Evolutionary conservation across 139 green algal species (phyloP).

Genomic region (Coelastrella sp.): DNA sequence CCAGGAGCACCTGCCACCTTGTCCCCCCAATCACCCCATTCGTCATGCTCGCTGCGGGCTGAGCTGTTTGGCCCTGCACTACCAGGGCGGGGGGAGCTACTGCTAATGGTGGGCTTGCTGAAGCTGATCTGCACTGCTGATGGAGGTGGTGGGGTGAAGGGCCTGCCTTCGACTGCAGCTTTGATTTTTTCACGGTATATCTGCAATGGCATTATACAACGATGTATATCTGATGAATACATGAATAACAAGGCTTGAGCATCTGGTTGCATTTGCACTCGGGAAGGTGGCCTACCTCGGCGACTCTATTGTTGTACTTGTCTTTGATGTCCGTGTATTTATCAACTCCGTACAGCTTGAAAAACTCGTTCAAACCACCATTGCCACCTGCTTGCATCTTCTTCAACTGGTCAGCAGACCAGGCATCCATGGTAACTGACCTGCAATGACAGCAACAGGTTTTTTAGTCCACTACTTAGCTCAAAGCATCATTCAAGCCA

Average conservation of each 20-base stretch:
- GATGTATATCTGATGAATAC: neutral
- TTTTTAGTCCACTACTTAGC: neutral
- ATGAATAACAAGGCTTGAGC: neutral
- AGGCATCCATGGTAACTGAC: constrained; percentile 98
- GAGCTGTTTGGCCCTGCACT: constrained; percentile 13
- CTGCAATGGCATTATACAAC: constrained; percentile 51
- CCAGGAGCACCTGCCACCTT: neutral
- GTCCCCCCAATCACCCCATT: constrained; percentile 88
- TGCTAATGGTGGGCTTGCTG: constrained; percentile 3
- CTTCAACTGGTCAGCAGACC: constrained; percentile 91
- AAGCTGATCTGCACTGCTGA: constrained; percentile 49
- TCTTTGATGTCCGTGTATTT: constrained; percentile 90
- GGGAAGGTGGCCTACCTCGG: constrained; percentile 63
- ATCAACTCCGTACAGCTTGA: constrained; percentile 91
- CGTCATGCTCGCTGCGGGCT: constrained; percentile 47
- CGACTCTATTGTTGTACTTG: constrained; percentile 95
- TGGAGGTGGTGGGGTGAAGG: constrained; percentile 77
- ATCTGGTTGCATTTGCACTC: neutral
- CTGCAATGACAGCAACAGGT: constrained; percentile 54
- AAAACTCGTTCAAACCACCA: constrained; percentile 87
- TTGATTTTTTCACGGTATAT: constrained; percentile 90
- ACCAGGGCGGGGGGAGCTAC: neutral
- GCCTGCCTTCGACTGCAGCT: constrained; percentile 82
- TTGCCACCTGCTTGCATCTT: constrained; percentile 97
- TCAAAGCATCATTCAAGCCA: neutral